phyloP scores from a whole-genome alignment of 306 rosid species.

The Acmispon strigosus region DNA sequence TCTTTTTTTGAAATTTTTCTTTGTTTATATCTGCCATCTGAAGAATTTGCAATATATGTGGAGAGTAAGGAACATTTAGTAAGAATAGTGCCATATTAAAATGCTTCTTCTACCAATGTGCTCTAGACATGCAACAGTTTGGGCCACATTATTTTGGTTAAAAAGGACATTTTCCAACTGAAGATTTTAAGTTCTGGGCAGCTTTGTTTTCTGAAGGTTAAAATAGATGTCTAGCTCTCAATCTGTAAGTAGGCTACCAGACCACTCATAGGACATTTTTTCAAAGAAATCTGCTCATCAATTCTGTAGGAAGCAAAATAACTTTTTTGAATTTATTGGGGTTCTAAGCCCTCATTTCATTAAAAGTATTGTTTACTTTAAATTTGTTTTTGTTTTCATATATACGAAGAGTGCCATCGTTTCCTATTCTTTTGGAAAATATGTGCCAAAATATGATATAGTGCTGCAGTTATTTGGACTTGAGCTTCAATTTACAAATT shows the following conservation, averaged over 20 bases:
- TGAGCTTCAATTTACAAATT: neutral
- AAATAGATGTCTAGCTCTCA: neutral
- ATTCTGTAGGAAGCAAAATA: neutral
- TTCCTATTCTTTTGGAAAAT: neutral
- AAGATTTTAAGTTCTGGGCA: neutral
- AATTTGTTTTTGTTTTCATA: neutral
- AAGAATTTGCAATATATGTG: neutral
- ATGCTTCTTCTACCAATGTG: neutral
- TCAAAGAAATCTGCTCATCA: neutral
- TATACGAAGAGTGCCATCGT: neutral
- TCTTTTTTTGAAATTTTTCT: neutral
- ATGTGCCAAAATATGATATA: neutral
- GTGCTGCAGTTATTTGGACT: slow-evolving; percentile 3
- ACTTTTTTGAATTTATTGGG: neutral
- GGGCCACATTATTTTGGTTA: neutral
- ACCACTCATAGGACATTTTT: neutral
- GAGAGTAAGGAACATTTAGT: neutral
- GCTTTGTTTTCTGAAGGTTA: neutral
- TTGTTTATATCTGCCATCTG: neutral
- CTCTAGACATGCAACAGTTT: neutral
- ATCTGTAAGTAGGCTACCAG: neutral
- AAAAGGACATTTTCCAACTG: neutral
- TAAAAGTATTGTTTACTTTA: neutral
- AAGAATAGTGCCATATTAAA: neutral
- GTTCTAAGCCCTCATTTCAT: neutral